Evolutionary conservation across 495 filamentous ascomycete species (phyloP), one percentile per base, ranked within the genome.

Genomic region (Podospora bellae-mahoneyi): DNA sequence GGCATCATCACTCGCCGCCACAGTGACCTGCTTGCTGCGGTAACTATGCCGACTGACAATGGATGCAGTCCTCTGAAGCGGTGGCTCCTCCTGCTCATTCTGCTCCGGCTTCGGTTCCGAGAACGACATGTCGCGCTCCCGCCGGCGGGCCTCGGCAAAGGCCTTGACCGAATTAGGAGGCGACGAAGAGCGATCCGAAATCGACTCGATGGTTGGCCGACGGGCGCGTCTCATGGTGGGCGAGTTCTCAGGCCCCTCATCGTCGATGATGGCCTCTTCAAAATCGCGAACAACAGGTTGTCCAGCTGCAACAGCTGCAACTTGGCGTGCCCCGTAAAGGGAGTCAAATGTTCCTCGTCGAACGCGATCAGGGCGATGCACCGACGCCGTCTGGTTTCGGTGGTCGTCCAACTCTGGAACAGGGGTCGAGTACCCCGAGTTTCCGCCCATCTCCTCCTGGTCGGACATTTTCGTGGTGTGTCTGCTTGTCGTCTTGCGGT

Each of bases 141-240:
- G 82, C 23, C 85, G 84, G 44, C 87, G 82, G 54, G 87, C 86
- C 69, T 95, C 92, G 3, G 94, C 96, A 77, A 99, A 99, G 18
- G 95, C 95, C 77, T 97, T 94, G 27, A 99, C 95, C 3, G 95
- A 99, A 77, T 97, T 98, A 2, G 95, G 94, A 13, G 93, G 94
- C 19, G 96, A 99, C 0, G 85, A 83, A 2, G 91, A 92, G 28
- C 91, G 85, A 6, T 82, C 80, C 10, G 75, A 78, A 1, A 74
- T 75, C 1, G 80, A 79, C 53, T 76, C 77, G 27, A 82, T 78
- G 30, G 81, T 87, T 28, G 79, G 83, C 56, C 83, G 81, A 4
- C 84, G 80, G 64, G 77, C 78, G 44, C 78, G 78, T 9, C 76
- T 68, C 26, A 73, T 66, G 32, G 68, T 73, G 4, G 81, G 80